Conservation (phyloP, 441 rosid species). For the Metrosideros polymorpha region DNA sequence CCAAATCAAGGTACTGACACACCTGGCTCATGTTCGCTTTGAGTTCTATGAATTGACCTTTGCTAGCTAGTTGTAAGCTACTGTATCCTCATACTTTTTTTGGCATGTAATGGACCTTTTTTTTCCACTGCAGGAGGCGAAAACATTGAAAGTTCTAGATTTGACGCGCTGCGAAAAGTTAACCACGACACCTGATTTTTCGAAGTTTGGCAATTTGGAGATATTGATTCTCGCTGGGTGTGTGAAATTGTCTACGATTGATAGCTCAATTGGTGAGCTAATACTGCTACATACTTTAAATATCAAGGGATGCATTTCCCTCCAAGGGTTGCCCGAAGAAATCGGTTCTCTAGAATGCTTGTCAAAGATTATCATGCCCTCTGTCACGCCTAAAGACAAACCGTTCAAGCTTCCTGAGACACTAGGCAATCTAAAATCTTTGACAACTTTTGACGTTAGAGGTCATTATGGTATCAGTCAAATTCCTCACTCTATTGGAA, state of each 20-base stretch:
- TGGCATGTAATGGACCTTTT: neutral
- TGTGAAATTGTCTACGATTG: fast-evolving
- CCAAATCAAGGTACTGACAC: fast-evolving
- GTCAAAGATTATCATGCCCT: neutral
- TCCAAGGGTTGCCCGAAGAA: fast-evolving
- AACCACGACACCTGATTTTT: neutral
- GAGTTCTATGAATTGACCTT: neutral
- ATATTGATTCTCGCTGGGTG: neutral
- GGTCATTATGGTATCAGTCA: neutral
- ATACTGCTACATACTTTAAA: fast-evolving
- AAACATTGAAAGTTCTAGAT: neutral
- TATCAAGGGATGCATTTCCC: fast-evolving
- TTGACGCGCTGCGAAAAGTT: fast-evolving
- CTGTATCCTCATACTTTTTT: neutral
- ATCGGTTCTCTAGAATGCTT: neutral
- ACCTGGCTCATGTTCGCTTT: fast-evolving
- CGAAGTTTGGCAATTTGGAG: neutral
- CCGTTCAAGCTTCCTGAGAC: neutral
- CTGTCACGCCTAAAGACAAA: no score
- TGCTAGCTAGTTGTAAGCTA: neutral
- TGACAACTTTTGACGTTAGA: neutral
- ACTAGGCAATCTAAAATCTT: neutral
- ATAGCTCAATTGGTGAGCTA: neutral
- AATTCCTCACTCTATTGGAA: neutral
- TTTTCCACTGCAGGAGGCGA: fast-evolving